Conservation (phyloP, 2,329 filamentous ascomycete species). For the Fusarium dimerum region DNA sequence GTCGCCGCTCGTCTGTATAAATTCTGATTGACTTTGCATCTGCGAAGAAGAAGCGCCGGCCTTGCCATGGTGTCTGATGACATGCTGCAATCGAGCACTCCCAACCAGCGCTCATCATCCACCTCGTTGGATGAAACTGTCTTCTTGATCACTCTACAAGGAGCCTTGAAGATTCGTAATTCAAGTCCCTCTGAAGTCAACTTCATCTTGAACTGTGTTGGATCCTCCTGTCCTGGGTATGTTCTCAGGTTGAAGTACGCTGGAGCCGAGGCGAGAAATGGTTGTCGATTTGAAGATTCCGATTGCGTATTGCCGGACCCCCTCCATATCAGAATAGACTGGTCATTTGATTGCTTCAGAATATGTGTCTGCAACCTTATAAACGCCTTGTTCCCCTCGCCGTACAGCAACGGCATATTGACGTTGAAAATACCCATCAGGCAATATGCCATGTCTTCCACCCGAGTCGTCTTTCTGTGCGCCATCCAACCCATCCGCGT, state of each 20-base stretch:
- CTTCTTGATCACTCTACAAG: constrained; percentile 25
- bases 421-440: constrained; percentile 38
- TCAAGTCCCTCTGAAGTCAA: constrained; percentile 26
- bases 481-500: constrained; percentile 39
- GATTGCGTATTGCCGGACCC: constrained; percentile 15
- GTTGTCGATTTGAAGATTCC: constrained; percentile 21
- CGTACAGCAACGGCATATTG: constrained; percentile 39
- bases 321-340: constrained; percentile 37
- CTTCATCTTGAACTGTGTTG: constrained; percentile 21
- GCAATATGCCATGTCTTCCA: constrained; percentile 37
- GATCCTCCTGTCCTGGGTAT: constrained; percentile 27
- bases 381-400: constrained; percentile 37
- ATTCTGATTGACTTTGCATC: constrained; percentile 20
- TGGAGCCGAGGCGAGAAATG: constrained; percentile 27
- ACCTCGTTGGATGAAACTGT: constrained; percentile 17
- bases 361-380: constrained; percentile 38
- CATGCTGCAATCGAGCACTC: constrained; percentile 31
- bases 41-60: constrained; percentile 26
- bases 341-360: constrained; percentile 34
- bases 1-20: constrained; percentile 22
- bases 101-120: constrained; percentile 24
- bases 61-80: constrained; percentile 28
- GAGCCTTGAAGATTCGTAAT: constrained; percentile 29
- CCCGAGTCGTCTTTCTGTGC: constrained; percentile 29
- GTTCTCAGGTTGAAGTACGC: constrained; percentile 28